Evolutionary conservation across 1,139 yeast species (phyloP), one percentile per base, ranked within the genome.

Genomic region (Blastobotrys niveus): DNA sequence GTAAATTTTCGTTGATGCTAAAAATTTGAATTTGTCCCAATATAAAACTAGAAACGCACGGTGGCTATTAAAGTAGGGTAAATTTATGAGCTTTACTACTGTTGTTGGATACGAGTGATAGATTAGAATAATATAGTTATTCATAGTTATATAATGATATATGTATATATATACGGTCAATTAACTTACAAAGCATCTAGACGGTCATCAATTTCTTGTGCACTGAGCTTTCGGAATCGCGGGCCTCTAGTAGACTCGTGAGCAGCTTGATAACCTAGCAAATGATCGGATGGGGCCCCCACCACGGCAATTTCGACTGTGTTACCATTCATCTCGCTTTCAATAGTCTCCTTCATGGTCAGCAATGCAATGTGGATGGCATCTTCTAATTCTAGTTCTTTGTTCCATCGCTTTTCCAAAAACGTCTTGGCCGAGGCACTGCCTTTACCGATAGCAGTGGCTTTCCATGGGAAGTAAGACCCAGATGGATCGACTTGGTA

Each of bases 401-500:
- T 94, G 61, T 88, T 89, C 96, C 97, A 93, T 69, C 98, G 82
- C 71, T 93, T 93, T 64, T 93, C 98, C 62, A 93, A 72, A 60
- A 93, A 93, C 1, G 98, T 91, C 71, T 93, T 91, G 30, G 98
- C 98, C 7, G 94, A 84, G 35, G 80, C 80, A 5, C 96, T 80
- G 24, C 96, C 94, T 64, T 88, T 89, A 52, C 99, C 99, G 58
- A 93, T 91, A 24, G 98, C 97, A 3, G 98, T 91, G 24, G 98
- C 98, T 67, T 91, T 91, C 99, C 99, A 93, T n/a, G 98, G 97
- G 76, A 87, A 93, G 65, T 84, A 93, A 45, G 96, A 82, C 12
- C 99, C 99, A 5, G 95, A 84, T 5, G 99, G 99, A 68, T 93
- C 98, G 40, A 93, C 95, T 67, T 93, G 98, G 65, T 91, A 93